These are phyloP conservation scores for Cucumis variabilis DNA, from an alignment of 331 rosid species.

Conservation along the genomic window DNA sequence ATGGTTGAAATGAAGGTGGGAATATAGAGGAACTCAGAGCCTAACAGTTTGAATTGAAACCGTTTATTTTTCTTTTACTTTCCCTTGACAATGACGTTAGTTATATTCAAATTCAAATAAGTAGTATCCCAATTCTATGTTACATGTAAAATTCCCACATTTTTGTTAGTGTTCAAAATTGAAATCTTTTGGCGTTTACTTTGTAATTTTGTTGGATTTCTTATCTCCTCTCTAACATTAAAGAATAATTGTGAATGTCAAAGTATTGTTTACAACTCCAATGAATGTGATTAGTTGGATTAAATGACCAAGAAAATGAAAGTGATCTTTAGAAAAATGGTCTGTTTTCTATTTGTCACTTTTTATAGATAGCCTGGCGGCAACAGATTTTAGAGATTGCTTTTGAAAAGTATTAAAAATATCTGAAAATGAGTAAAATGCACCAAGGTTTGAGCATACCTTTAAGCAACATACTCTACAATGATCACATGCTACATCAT, in stretches of 20 bases:
- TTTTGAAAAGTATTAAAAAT: too few relatives aligned
- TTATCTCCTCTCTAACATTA: background rate
- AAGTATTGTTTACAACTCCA: background rate
- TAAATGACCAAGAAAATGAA: background rate
- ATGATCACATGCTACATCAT: too few relatives aligned
- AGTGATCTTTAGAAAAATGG: too few relatives aligned
- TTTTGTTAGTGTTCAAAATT: slow-evolving; percentile 1
- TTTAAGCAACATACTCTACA: too few relatives aligned
- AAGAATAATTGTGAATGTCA: background rate
- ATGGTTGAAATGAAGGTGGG: background rate
- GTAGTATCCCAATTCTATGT: background rate
- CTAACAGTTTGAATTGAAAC: background rate
- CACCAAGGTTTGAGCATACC: too few relatives aligned
- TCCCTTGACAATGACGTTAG: background rate
- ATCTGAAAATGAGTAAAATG: too few relatives aligned
- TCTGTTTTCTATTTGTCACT: too few relatives aligned
- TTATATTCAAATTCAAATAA: background rate
- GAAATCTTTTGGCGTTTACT: background rate
- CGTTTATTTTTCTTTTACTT: too few relatives aligned
- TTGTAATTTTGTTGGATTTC: background rate
- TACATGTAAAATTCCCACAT: background rate
- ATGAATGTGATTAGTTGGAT: background rate
- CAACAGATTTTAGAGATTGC: too few relatives aligned
- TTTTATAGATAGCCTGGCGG: too few relatives aligned
- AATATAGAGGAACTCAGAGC: background rate